Conservation (phyloP, 768 basidiomycete species). For the Leccinum disarticulatum region DNA sequence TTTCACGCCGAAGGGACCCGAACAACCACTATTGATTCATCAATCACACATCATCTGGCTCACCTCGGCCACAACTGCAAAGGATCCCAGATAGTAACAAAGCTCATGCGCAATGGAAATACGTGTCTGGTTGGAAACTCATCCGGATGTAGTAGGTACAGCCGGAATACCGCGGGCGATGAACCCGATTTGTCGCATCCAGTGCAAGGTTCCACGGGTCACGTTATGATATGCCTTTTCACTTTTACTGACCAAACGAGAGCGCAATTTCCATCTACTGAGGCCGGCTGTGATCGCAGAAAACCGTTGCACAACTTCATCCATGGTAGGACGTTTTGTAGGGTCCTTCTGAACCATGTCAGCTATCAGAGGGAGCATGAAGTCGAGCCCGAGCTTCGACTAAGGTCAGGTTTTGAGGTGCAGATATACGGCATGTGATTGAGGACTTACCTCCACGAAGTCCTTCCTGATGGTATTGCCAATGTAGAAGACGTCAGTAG, state of each 20-base stretch:
- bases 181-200: conserved; percentile 25
- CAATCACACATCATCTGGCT: not conserved
- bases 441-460: not conserved
- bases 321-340: conserved; percentile 36
- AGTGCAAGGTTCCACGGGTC: conserved; percentile 16
- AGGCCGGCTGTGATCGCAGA: conserved; percentile 7
- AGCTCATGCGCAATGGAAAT: not conserved
- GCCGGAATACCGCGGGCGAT: conserved; percentile 18
- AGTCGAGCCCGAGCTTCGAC: conserved; percentile 21
- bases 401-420: not conserved
- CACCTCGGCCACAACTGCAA: not conserved
- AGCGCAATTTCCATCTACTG: conserved; percentile 28
- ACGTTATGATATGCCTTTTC: conserved; percentile 3
- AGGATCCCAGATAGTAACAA: not conserved
- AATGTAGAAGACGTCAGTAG: not conserved
- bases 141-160: conserved; percentile 11
- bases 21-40: too few species aligned
- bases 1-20: not conserved
- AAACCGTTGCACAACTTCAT: conserved; percentile 25
- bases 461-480: not conserved
- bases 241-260: conserved; percentile 17
- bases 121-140: too few species aligned
- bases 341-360: conserved; percentile 43
- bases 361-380: conserved; percentile 34
- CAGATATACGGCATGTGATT: not conserved